These are phyloP conservation scores for Suhomyces faveliae DNA, from an alignment of 805 yeast genomes.

Conservation along the genomic window DNA sequence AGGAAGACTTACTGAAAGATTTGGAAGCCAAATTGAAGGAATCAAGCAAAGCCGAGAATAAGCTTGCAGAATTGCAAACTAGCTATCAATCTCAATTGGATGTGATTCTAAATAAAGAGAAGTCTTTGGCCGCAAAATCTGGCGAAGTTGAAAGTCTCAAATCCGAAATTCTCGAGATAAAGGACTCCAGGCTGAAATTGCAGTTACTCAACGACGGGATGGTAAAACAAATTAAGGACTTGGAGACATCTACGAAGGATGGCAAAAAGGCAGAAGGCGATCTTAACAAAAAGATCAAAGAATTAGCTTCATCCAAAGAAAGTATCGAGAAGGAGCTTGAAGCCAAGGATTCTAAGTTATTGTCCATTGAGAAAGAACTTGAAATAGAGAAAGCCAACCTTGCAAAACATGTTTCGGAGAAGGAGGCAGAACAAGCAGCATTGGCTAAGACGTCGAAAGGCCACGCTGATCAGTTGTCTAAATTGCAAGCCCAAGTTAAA, in stretches of 20 bases:
- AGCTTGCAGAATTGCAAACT: not conserved
- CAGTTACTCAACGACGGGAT: not conserved
- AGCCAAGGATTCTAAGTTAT: not conserved
- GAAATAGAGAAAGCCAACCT: not conserved
- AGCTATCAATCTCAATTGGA: not conserved
- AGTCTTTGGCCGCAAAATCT: not conserved
- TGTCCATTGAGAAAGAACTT: not conserved
- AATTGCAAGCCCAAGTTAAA: not conserved
- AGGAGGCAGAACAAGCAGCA: not conserved
- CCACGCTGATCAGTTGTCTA: not conserved
- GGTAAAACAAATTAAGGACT: not conserved
- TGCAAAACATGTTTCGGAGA: not conserved
- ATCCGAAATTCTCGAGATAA: not conserved
- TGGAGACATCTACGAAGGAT: not conserved
- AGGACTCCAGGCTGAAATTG: not conserved
- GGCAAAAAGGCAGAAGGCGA: not conserved
- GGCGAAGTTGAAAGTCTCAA: not conserved
- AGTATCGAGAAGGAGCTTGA: not conserved
- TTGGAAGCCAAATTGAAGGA: not conserved
- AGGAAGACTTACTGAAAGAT: not conserved
- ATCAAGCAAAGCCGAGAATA: not conserved
- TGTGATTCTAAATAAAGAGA: not conserved
- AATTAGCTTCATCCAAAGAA: slow-evolving; percentile 1
- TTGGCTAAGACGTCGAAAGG: not conserved
- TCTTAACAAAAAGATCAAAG: not conserved